Percentiles rank a stretch among this genome's conserved stretches.
Evolutionary conservation across 106 monocot genomes (phyloP).

Genomic region (Phalaenopsis equestris): DNA sequence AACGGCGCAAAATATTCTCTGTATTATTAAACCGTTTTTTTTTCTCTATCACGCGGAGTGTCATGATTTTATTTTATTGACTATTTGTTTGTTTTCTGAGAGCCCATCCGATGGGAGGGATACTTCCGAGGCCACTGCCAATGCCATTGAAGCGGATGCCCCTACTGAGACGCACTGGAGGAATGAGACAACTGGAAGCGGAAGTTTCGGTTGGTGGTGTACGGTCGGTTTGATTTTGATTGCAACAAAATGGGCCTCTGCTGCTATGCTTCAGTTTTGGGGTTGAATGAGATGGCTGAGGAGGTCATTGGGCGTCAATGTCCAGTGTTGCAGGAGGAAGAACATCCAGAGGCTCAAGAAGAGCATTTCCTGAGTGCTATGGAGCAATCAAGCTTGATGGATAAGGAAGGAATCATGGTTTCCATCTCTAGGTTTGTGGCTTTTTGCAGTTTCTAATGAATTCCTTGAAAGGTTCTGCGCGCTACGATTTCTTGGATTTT

Average conservation of each 20-base stretch:
- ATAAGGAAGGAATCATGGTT: background rate
- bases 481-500: background rate
- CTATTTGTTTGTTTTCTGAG: too few species aligned
- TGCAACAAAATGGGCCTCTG: slow-evolving; percentile 19
- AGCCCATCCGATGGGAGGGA: background rate
- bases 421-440: background rate
- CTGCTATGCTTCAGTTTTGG: slow-evolving; percentile 18
- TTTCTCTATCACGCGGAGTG: too few species aligned
- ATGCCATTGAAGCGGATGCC: background rate
- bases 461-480: background rate
- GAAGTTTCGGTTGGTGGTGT: background rate
- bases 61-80: too few species aligned
- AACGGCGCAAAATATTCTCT: too few species aligned
- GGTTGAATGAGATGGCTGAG: slow-evolving; percentile 25
- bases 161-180: background rate
- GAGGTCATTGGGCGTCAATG: slow-evolving; percentile 31
- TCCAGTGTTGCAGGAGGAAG: slow-evolving; percentile 24
- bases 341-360: slow-evolving; percentile 22
- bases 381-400: background rate
- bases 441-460: background rate
- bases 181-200: background rate
- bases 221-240: slow-evolving; percentile 14
- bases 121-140: background rate
- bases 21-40: too few species aligned
- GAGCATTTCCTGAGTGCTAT: background rate